These are phyloP conservation scores for Pestalotiopsis sp. DNA, from an alignment of 2,329 filamentous ascomycete genomes.

Conservation along the genomic window DNA sequence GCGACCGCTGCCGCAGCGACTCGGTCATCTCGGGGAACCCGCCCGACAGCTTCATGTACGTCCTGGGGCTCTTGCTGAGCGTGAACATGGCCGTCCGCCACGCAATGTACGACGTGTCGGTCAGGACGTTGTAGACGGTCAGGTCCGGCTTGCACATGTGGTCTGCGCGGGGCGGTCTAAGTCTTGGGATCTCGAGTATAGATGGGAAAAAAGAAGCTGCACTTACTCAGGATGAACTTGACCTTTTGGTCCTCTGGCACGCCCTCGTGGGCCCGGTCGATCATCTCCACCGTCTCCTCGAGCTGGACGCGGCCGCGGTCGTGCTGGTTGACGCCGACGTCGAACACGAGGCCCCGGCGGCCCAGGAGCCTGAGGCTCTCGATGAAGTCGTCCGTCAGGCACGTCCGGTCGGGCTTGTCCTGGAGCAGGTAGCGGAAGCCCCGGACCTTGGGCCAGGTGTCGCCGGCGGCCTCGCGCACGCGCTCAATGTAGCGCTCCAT, in stretches of 20 bases:
- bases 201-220: too few species aligned
- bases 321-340: slow-evolving; percentile 82
- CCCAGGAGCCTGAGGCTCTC: slow-evolving; percentile 68
- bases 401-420: slow-evolving; percentile 69
- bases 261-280: slow-evolving; percentile 65
- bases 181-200: too few species aligned
- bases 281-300: slow-evolving; percentile 71
- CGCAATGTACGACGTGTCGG: slow-evolving; percentile 61
- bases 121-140: slow-evolving; percentile 57
- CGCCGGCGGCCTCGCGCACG: slow-evolving; percentile 64
- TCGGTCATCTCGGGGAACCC: slow-evolving; percentile 77
- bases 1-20: slow-evolving; percentile 48
- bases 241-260: slow-evolving; percentile 62
- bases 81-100: slow-evolving; percentile 72
- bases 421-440: slow-evolving; percentile 86
- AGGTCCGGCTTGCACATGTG: slow-evolving; percentile 90
- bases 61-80: slow-evolving; percentile 64
- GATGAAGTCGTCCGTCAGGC: slow-evolving; percentile 66
- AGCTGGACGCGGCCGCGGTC: slow-evolving; percentile 75
- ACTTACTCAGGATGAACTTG: slow-evolving; percentile 71
- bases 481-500: slow-evolving; percentile 67
- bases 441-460: slow-evolving; percentile 68
- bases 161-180: too few species aligned
- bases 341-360: slow-evolving; percentile 69
- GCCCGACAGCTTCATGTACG: slow-evolving; percentile 94